Conservation (phyloP, 768 basidiomycete genomes). For the Lactarius tabidus region DNA sequence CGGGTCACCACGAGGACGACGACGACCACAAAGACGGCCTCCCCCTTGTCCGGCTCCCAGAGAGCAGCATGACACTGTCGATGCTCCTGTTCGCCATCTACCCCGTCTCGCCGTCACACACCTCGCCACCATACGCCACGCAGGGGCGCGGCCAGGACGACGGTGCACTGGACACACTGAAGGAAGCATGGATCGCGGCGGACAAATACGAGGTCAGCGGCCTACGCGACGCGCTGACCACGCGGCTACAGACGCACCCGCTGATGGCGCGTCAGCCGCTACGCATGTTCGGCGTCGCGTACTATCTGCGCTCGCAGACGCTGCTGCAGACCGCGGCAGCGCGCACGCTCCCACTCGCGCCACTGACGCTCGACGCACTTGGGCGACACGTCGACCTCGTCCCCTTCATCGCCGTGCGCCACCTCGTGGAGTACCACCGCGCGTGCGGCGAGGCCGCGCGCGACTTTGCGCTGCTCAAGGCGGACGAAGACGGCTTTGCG, state of each 20-base stretch:
- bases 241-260: slow-evolving; percentile 1
- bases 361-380: slow-evolving; percentile 7
- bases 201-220: slow-evolving; percentile 11
- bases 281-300: slow-evolving; percentile 8
- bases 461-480: background rate
- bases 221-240: background rate
- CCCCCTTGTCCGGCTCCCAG: slow-evolving; percentile 2
- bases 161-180: background rate
- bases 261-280: slow-evolving; percentile 6
- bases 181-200: background rate
- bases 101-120: background rate
- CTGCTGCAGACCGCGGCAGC: background rate
- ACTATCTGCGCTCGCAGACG: slow-evolving; percentile 4
- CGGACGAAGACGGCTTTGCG: slow-evolving; percentile 13
- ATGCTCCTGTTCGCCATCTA: slow-evolving; percentile 7
- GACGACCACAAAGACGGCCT: slow-evolving; percentile 6
- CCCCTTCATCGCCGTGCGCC: slow-evolving; percentile 10
- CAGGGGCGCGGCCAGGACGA: background rate
- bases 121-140: background rate
- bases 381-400: slow-evolving; percentile 12
- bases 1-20: background rate
- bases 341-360: slow-evolving; percentile 8
- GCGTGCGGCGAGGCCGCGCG: slow-evolving; percentile 1
- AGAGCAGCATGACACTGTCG: background rate
- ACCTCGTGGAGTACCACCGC: slow-evolving; percentile 10